Evolutionary conservation across 2,329 filamentous ascomycete genomes (phyloP), one percentile per base, ranked within the genome.

Genomic region (Fusarium nurragi): DNA sequence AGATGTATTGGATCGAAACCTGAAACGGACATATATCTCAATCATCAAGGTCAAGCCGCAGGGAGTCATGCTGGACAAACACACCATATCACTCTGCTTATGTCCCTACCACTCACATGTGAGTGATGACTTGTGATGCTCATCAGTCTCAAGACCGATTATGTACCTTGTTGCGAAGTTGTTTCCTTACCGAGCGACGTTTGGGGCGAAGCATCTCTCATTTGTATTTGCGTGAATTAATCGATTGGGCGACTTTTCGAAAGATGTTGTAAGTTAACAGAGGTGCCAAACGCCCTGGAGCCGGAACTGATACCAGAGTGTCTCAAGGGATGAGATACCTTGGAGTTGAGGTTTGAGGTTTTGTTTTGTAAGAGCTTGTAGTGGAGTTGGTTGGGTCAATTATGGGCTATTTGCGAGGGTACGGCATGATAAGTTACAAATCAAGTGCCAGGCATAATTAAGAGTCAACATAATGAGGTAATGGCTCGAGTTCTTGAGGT

Each of bases 141-240:
- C 38, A 14, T 43, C 12, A 6, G 32, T 30, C 10, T 49, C 14
- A 16, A 51, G 21, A 25, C 51, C 47, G 44, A 53, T 52, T 54
- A 45, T 56, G 48, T 26, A n/a, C 44, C 40, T 38, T 30, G 40
- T 52, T 51, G 37, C 51, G 45, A 48, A 16, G 25, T 16, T 50
- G n/a, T 65, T 54, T 56, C 48, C 54, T 55, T 43, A 26, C 40
- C 37, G 52, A 54, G 43, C 26, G 32, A 50, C 40, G 23, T 19
- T 30, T n/a, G 54, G 28, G 36, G 54, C 34, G 39, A 10, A 38
- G 41, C 25, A 38, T 37, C 56, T 70, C n/a, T n/a, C n/a, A n/a
- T n/a, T n/a, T n/a, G n/a, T n/a, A n/a, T n/a, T n/a, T n/a, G n/a
- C n/a, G n/a, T n/a, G n/a, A n/a, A n/a, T n/a, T n/a, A n/a, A n/a